phyloP scores from a whole-genome alignment of 2,329 filamentous ascomycete species.

The Uncinocarpus reesii region DNA sequence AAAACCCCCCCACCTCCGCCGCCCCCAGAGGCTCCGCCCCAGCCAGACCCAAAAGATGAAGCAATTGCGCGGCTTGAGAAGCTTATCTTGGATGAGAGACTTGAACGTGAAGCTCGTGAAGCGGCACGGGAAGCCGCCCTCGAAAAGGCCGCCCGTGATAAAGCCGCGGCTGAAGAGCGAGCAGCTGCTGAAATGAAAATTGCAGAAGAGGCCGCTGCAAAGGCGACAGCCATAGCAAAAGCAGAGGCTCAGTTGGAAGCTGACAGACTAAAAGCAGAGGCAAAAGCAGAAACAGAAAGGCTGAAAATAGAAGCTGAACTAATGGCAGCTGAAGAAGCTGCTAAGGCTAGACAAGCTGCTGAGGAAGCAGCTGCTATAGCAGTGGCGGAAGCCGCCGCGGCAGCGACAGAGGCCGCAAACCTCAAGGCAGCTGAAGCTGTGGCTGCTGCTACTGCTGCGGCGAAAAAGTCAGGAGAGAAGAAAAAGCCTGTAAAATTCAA shows the following conservation, averaged over 20 bases:
- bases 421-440: slow-evolving; percentile 26
- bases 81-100: slow-evolving; percentile 41
- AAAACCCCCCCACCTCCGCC: slow-evolving; percentile 22
- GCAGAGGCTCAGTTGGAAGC: slow-evolving; percentile 41
- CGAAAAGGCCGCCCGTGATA: slow-evolving; percentile 43
- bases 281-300: slow-evolving; percentile 40
- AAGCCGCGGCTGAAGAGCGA: slow-evolving; percentile 27
- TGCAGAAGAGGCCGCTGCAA: slow-evolving; percentile 33
- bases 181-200: slow-evolving; percentile 35
- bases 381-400: slow-evolving; percentile 24
- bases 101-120: slow-evolving; percentile 34
- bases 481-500: slow-evolving; percentile 79
- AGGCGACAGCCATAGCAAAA: slow-evolving; percentile 23
- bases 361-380: slow-evolving; percentile 30
- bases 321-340: slow-evolving; percentile 32
- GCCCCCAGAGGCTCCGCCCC: slow-evolving; percentile 26
- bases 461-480: slow-evolving; percentile 37
- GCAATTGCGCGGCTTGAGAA: slow-evolving; percentile 54
- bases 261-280: slow-evolving; percentile 39
- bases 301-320: slow-evolving; percentile 35
- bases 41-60: slow-evolving; percentile 39
- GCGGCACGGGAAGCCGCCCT: slow-evolving; percentile 35
- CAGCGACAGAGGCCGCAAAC: slow-evolving; percentile 27
- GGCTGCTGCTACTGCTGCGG: slow-evolving; percentile 25
- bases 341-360: slow-evolving; percentile 31